Conservation (phyloP, 768 basidiomycete genomes). For the Lanmaoa rubissima region DNA sequence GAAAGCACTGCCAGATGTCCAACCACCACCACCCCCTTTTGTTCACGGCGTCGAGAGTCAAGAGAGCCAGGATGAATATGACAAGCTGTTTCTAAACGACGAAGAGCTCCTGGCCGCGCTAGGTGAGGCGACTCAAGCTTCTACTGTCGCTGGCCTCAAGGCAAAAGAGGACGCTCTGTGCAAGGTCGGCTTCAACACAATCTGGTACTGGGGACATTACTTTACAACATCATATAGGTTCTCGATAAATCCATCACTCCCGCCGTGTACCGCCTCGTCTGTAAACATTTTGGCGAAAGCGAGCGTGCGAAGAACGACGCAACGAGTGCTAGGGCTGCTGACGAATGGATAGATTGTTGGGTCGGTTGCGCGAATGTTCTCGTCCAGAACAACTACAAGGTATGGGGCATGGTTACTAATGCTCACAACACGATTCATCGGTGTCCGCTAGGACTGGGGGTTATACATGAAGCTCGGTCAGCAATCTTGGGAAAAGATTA, state of each 20-base stretch:
- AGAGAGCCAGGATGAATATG: slow-evolving; percentile 81
- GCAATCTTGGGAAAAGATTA: slow-evolving; percentile 55
- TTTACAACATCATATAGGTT: slow-evolving; percentile 35
- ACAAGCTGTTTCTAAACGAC: slow-evolving; percentile 55
- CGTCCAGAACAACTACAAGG: slow-evolving; percentile 49
- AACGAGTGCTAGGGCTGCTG: slow-evolving; percentile 38
- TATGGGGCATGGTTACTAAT: slow-evolving; percentile 20
- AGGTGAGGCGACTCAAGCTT: slow-evolving; percentile 32
- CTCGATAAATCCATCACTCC: slow-evolving; percentile 49
- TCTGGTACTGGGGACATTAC: not conserved
- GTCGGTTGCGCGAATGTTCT: slow-evolving; percentile 64
- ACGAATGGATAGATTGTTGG: slow-evolving; percentile 70
- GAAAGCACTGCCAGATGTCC: slow-evolving; percentile 42
- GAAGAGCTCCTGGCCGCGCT: slow-evolving; percentile 57
- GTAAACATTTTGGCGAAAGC: slow-evolving; percentile 43
- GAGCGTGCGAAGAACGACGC: slow-evolving; percentile 18
- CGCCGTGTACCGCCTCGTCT: slow-evolving; percentile 54
- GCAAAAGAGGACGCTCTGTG: slow-evolving; percentile 48
- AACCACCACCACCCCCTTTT: slow-evolving; percentile 33
- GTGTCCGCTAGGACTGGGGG: slow-evolving; percentile 53
- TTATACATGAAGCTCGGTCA: slow-evolving; percentile 51
- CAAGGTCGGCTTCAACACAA: slow-evolving; percentile 38
- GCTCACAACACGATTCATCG: not conserved
- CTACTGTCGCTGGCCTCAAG: slow-evolving; percentile 31
- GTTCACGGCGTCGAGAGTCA: slow-evolving; percentile 40